A percentile compares a stretch with the other conserved stretches of the same genome.
Evolutionary conservation across 371 early-diverging fungal species (phyloP).

Genomic region (Mucor sp.): DNA sequence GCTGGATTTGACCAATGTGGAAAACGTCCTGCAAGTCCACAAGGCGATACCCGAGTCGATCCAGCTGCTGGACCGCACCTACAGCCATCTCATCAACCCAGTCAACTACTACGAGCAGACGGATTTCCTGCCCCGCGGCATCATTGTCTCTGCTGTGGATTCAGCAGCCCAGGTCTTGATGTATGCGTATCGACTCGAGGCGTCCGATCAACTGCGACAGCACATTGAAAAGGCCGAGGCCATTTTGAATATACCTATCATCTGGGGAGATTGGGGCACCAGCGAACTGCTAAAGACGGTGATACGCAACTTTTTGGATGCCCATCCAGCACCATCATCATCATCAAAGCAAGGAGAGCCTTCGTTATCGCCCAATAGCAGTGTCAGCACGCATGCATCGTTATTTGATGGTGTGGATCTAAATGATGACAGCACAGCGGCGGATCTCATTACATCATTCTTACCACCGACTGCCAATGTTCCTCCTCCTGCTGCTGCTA

Average conservation of each 20-base stretch:
- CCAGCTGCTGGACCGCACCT: neutral
- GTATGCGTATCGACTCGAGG: constrained; percentile 16
- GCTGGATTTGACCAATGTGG: constrained; percentile 16
- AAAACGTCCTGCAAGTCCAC: constrained; percentile 5
- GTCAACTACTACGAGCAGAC: constrained; percentile 3
- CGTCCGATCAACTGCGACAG: neutral
- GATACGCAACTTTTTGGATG: constrained; percentile 8
- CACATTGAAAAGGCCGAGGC: constrained; percentile 10
- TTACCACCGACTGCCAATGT: neutral
- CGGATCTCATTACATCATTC: neutral
- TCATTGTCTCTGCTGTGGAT: constrained; percentile 14
- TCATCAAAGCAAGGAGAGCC: neutral
- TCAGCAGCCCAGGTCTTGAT: constrained; percentile 14
- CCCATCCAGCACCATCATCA: neutral
- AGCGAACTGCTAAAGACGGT: neutral
- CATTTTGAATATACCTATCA: neutral
- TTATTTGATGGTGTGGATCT: neutral
- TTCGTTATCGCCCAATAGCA: neutral
- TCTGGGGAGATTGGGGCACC: constrained; percentile 19
- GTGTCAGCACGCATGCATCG: neutral
- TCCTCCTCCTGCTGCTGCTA: no score
- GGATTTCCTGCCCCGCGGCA: constrained; percentile 12
- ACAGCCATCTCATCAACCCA: constrained; percentile 3
- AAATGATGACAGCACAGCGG: neutral
- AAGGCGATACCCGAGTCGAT: constrained; percentile 4